phyloP scores from a whole-genome alignment of 2,329 filamentous ascomycete species.

The Emmonsiellopsis sp. region DNA sequence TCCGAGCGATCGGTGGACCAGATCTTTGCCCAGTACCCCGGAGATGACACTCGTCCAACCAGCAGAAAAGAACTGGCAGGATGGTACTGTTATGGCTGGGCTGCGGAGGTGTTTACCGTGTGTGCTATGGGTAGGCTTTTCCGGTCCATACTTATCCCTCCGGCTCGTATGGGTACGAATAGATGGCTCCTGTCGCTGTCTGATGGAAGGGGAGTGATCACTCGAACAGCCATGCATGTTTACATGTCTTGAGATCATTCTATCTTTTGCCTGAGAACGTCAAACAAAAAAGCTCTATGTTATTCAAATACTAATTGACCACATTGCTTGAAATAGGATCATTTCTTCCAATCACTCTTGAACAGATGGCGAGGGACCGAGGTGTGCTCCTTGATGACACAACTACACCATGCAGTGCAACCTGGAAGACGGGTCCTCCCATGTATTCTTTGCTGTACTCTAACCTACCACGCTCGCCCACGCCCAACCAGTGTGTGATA shows the following conservation, averaged over 20 bases:
- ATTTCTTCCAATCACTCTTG: constrained; percentile 91
- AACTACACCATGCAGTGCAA: constrained; percentile 62
- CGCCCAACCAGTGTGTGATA: constrained; percentile 65
- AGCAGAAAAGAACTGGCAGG: constrained; percentile 78
- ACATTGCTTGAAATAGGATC: constrained; percentile 49
- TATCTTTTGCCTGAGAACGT: background rate
- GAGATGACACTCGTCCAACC: constrained; percentile 82
- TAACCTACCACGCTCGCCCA: constrained; percentile 14
- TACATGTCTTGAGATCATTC: background rate
- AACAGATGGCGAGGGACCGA: constrained; percentile 85
- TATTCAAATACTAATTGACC: background rate
- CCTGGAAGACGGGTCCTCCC: constrained; percentile 38
- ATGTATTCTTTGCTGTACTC: constrained; percentile 1
- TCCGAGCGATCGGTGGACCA: no score
- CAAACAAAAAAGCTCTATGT: no score
- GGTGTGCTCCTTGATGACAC: constrained; percentile 76
- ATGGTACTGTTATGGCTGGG: constrained; percentile 96
- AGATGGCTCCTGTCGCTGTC: background rate
- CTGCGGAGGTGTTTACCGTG: constrained; percentile 91
- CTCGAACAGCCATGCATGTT: background rate
- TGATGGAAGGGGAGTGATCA: background rate
- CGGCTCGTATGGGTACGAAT: background rate
- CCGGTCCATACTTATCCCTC: background rate
- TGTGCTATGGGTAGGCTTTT: constrained; percentile 59
- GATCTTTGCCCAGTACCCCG: constrained; percentile 50